Evolutionary conservation across 345 rosid species (phyloP).

Genomic region (Excoecaria agallocha): DNA sequence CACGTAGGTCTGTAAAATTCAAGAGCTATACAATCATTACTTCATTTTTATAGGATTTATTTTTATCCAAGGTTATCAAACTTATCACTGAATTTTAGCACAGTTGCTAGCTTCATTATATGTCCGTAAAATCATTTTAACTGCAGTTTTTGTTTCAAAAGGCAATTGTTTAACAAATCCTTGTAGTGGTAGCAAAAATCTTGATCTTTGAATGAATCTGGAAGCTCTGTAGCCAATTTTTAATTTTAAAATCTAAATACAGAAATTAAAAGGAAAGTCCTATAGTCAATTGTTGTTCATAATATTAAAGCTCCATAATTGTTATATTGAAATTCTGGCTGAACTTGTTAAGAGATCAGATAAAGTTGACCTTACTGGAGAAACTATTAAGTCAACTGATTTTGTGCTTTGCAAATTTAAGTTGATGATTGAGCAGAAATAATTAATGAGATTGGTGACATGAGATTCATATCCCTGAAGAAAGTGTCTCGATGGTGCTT

Average conservation of each 20-base stretch:
- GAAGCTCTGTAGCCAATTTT: background rate
- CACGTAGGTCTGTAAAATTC: slow-evolving; percentile 70
- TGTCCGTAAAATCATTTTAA: background rate
- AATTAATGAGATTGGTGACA: background rate
- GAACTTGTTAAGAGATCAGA: background rate
- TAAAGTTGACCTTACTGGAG: background rate
- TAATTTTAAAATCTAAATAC: background rate
- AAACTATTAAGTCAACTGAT: background rate
- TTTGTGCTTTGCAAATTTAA: background rate
- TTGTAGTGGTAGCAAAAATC: background rate
- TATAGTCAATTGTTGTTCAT: background rate
- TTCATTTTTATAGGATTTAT: background rate
- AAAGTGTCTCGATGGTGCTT: slow-evolving; percentile 10
- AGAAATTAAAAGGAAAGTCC: background rate
- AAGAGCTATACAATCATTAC: background rate
- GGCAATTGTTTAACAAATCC: background rate
- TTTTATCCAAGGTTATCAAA: background rate
- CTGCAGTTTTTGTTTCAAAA: background rate
- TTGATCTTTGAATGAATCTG: background rate
- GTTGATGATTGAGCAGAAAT: background rate
- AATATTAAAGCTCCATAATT: background rate
- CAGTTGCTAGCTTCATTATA: background rate
- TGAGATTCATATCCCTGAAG: background rate
- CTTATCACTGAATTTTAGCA: background rate
- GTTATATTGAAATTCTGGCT: background rate